Evolutionary conservation across 345 rosid species (phyloP), one percentile per base, ranked within the genome.

Genomic region (Aegle marmelos): DNA sequence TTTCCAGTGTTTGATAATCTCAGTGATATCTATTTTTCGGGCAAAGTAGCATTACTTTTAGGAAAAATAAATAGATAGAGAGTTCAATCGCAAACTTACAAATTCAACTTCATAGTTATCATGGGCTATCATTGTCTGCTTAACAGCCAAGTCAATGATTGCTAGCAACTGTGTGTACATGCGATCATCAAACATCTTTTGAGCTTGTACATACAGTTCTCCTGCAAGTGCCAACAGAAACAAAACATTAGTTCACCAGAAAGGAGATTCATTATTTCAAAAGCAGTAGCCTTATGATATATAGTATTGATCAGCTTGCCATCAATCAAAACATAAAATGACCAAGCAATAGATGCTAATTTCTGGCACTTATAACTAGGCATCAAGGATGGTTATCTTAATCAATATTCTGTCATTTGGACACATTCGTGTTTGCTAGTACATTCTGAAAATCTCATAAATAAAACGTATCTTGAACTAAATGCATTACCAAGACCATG

Each of bases 181-280:
- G 78, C 68, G 72, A 83, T 87, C 88, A 76, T 94, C 97, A 90
- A 96, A 96, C 97, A 93, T 94, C 76, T 62, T 85, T 80, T 82
- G 88, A 48, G 99, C 92, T 81, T 94, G 98, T 75, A 87, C 86
- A 79, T 96, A 94, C 60, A 92, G 76, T 84, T 96, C 99, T 79
- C 99, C 99, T 95, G 89, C 75, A 72, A 82, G 77, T 67, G 76
- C 61, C 21, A 80, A 57, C 71, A 66, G 59, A 75, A 75, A 48
- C 69, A 69, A 28, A 78, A 79, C 13, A 58, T 78, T 72, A 73
- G 76, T 74, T 69, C 19, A 21, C 60, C 66, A 25, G 58, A 45
- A 78, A 41, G 62, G 63, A 34, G 62, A 61, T 73, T 53, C 61
- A 58, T 30, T 45, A 9, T 71, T 53, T 73, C 19, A 5, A 39